Percentiles rank a stretch among this genome's conserved stretches.
These are phyloP conservation scores for Breynia disticha DNA, from an alignment of 441 rosid species.

Conservation along the genomic window DNA sequence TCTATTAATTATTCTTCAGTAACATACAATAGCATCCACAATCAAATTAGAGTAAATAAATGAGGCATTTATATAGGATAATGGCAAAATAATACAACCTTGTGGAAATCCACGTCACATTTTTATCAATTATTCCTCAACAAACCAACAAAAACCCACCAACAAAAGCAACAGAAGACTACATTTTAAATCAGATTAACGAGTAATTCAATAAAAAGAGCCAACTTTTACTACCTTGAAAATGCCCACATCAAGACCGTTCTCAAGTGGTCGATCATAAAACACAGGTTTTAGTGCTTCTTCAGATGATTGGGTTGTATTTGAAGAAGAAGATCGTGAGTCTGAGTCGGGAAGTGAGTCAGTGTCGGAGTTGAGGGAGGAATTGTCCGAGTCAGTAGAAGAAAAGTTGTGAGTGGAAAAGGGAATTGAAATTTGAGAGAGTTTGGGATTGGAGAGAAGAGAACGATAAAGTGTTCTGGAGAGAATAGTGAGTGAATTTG, in stretches of 20 bases:
- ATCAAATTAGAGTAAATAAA: too few species aligned
- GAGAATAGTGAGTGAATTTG: slow-evolving; percentile 31
- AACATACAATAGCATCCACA: not conserved
- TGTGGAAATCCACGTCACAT: too few species aligned
- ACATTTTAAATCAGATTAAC: too few species aligned
- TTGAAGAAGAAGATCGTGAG: slow-evolving; percentile 10
- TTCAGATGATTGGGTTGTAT: slow-evolving; percentile 13
- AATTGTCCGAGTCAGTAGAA: slow-evolving; percentile 20
- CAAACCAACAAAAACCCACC: too few species aligned
- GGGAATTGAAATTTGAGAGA: slow-evolving; percentile 9
- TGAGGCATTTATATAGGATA: too few species aligned
- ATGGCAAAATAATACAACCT: too few species aligned
- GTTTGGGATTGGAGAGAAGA: slow-evolving; percentile 29
- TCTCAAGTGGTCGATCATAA: slow-evolving; percentile 49
- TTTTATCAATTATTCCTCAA: too few species aligned
- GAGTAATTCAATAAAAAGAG: too few species aligned
- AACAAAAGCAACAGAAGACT: too few species aligned
- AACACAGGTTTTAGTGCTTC: slow-evolving; percentile 12
- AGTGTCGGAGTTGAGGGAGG: slow-evolving; percentile 21
- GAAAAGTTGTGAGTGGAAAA: not conserved
- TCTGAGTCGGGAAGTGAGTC: slow-evolving; percentile 18
- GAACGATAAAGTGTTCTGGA: slow-evolving; percentile 37
- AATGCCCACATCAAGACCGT: slow-evolving; percentile 71
- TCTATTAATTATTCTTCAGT: not conserved
- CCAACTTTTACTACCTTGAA: slow-evolving; percentile 69